Evolutionary conservation across 1,139 yeast species (phyloP), one percentile per base, ranked within the genome.

Genomic region (Taphrina deformans): DNA sequence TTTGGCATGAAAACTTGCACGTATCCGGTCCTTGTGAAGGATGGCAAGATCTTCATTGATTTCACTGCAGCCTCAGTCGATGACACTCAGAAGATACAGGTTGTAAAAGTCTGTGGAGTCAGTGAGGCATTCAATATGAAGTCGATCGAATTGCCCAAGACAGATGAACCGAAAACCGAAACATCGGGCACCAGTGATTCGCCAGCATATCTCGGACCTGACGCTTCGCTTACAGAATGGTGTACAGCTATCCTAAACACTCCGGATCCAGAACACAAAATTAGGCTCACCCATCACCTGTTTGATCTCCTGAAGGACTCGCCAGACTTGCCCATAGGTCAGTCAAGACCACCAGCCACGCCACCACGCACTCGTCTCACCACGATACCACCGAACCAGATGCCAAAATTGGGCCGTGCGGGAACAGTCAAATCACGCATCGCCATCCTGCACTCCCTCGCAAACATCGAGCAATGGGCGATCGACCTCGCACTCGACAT

Each of bases 401-500:
- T 58, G 55, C 51, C 51, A 24, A 35, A 50, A 33, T n/a, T 35
- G 14, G 62, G 62, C 16, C 45, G 55, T 7, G 62, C 62, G 24
- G 62, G 62, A 7, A 58, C 31, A 3, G 46, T 46, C 46, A 58
- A 58, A 51, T 50, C 51, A 18, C 53, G 62, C n/a, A 50, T 58
- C 27, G 62, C 62, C n/a, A 58, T 58, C 24, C 55, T 58, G 9
- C 62, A 58, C 29, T 58, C 62, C 1, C 35, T 58, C 1, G 62
- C 62, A n/a, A 58, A 58, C 21, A 58, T 58, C 14, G 62, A 58
- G 26, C 62, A 58, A 38, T 58, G 62, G 62, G 62, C 62, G 24
- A 58, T 58, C 45, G 62, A 58, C 18, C 46, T 58, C 24, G 62
- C 62, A 14, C 55, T 58, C 33, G 62, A 58, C 46, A 46, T 58